Conservation (phyloP, 2,329 filamentous ascomycete species). For the Ascomycota sp. region DNA sequence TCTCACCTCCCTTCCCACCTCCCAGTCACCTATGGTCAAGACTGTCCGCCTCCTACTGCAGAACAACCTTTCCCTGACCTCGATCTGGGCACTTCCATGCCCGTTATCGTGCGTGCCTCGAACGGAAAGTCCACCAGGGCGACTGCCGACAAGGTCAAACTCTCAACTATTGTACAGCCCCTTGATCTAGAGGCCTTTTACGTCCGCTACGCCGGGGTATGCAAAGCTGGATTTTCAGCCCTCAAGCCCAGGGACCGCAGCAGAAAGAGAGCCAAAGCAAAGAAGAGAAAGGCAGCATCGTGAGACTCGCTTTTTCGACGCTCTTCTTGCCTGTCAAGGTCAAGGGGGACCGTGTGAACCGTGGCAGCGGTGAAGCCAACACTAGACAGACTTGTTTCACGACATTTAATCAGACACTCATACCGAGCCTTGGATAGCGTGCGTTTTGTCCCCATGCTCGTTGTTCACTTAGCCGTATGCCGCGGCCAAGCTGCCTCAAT, state of each 20-base stretch:
- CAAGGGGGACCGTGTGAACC: too few species aligned
- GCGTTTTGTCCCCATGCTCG: too few species aligned
- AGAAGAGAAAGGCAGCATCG: conserved; percentile 37
- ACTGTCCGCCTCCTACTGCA: conserved; percentile 19
- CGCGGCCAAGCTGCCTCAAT: too few species aligned
- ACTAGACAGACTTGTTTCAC: too few species aligned
- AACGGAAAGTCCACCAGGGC: conserved; percentile 51
- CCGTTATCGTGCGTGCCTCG: conserved; percentile 65
- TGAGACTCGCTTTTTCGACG: conserved; percentile 1
- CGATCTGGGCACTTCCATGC: conserved; percentile 35
- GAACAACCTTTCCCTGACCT: conserved; percentile 40
- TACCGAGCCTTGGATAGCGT: too few species aligned
- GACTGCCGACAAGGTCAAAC: conserved; percentile 41
- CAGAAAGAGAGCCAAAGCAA: conserved; percentile 65
- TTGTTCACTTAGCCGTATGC: too few species aligned
- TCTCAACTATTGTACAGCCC: conserved; percentile 66
- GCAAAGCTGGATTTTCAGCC: conserved; percentile 71
- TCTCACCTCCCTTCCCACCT: background rate
- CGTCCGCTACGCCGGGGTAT: conserved; percentile 67
- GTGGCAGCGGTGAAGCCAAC: too few species aligned
- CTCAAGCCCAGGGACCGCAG: conserved; percentile 87
- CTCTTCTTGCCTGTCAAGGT: too few species aligned
- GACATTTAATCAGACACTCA: too few species aligned
- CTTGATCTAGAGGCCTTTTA: conserved; percentile 67
- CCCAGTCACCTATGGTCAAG: conserved; percentile 23